Conservation (phyloP, 2,329 filamentous ascomycete species). For the Calonectria pseudoreteaudii region DNA sequence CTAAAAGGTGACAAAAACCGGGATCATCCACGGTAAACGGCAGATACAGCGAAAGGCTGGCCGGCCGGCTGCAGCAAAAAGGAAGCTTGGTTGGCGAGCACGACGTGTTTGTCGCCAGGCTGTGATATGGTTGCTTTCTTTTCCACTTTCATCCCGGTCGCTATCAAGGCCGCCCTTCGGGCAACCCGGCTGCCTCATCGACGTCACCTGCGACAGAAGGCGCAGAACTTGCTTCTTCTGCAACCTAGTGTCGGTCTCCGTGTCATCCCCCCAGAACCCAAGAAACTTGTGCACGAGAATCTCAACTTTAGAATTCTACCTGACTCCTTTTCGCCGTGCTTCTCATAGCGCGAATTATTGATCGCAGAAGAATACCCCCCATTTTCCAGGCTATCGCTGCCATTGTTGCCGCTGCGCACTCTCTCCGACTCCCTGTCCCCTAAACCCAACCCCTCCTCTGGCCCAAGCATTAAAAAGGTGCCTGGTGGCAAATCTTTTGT, state of each 20-base stretch:
- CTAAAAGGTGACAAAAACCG: constrained; percentile 6
- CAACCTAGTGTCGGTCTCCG: background rate
- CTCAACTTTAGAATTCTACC: background rate
- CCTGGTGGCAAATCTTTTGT: background rate
- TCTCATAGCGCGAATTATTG: background rate
- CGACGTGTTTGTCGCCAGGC: background rate
- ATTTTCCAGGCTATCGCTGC: background rate
- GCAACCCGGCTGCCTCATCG: background rate
- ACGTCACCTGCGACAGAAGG: constrained; percentile 7
- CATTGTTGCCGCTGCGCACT: background rate
- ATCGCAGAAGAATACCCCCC: background rate
- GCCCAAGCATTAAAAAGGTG: background rate
- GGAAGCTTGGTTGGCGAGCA: background rate
- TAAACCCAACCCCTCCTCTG: background rate
- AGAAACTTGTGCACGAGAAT: background rate
- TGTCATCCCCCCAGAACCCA: background rate
- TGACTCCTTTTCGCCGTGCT: background rate
- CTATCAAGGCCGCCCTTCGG: background rate
- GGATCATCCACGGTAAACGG: constrained; percentile 11
- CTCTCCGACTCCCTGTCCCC: background rate
- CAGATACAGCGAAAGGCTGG: background rate
- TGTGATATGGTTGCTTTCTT: background rate
- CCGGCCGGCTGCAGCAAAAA: background rate
- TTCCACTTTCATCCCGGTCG: background rate
- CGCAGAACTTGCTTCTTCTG: constrained; percentile 22